A percentile compares a stretch with the other conserved stretches of the same genome.
phyloP scores from a whole-genome alignment of 2,329 filamentous ascomycete genomes.

The Penicillium psychrosexuale region DNA sequence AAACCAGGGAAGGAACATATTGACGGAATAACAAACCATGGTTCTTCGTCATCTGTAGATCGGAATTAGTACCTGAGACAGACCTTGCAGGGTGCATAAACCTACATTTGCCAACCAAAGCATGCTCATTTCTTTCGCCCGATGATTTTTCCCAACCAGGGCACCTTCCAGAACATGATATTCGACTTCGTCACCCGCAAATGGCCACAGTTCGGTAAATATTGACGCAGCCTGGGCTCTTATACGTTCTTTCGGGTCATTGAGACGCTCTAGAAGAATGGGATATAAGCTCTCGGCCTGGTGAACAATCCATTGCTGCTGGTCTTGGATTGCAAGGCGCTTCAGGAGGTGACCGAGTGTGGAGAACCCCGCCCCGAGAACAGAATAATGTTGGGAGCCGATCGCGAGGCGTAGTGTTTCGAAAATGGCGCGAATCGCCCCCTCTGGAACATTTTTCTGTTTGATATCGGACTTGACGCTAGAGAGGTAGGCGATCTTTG shows the following conservation, averaged over 20 bases:
- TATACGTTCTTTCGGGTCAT: conserved; percentile 83
- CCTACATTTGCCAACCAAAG: conserved; percentile 76
- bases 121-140: conserved; percentile 81
- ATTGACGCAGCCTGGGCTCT: conserved; percentile 70
- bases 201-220: conserved; percentile 71
- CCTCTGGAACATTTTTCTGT: conserved; percentile 81
- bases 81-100: conserved; percentile 9
- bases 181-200: conserved; percentile 71
- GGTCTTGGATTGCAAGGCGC: conserved; percentile 79
- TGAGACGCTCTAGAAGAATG: conserved; percentile 76
- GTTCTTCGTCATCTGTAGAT: conserved; percentile 70
- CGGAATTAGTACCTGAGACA: conserved; percentile 8
- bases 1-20: conserved; percentile 80
- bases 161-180: conserved; percentile 73
- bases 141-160: conserved; percentile 74
- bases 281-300: conserved; percentile 70
- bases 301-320: conserved; percentile 65
- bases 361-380: conserved; percentile 81
- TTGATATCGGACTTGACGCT: conserved; percentile 85
- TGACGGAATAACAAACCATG: conserved; percentile 74
- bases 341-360: conserved; percentile 85
- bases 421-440: conserved; percentile 68
- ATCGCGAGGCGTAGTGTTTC: conserved; percentile 76
- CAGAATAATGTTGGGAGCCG: conserved; percentile 69
- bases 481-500: conserved; percentile 68